Evolutionary conservation across 768 basidiomycete species (phyloP), one percentile per base, ranked within the genome.

Genomic region (Candolleomyces efflorescens): DNA sequence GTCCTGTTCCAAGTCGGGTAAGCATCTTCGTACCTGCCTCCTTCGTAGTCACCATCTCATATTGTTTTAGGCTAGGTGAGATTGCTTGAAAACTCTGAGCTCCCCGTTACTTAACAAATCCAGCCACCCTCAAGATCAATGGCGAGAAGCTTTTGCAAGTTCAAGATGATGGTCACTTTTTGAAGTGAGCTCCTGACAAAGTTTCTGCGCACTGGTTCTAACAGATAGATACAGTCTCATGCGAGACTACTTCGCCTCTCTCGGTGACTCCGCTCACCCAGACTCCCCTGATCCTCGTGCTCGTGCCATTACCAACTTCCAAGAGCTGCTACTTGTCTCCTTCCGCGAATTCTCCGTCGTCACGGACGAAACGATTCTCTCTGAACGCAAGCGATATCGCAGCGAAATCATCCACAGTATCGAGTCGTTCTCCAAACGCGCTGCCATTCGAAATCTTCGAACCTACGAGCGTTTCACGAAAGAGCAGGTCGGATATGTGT

Each of bases 1-100:
- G 97, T 99, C 1, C 75, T 99, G 43, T 99, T 99, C 78, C 97
- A 99, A 83, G 92, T 99, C 54, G 96, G 94, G 92, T 94, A 69
- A 71, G 89, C 74, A 23, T 37, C 13, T 32, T 24, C 22, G 36
- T 13, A 3, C 22, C 13, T 49, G 38, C 5, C 48, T 48, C 18
- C 24, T 57, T 15, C 46, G 53, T 22, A 3, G 27, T 15, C 56
- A 47, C 48, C 61, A 36, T 67, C 39, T 65, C 53, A 56, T 18
- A 56, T 57, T 45, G 65, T 46, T 18, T 46, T 64, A 85, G 84
- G 55, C 76, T 86, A 54, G 86, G 84, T 85, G 64, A 69, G 55
- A 52, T 52, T n/a, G 32, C 32, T 52, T 51, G 37, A 24, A n/a
- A 54, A 47, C 13, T 20, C 0, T 10, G 6, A 12, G 17, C 52